Conservation (phyloP, 2,329 filamentous ascomycete species). For the Microcera coccophila region DNA sequence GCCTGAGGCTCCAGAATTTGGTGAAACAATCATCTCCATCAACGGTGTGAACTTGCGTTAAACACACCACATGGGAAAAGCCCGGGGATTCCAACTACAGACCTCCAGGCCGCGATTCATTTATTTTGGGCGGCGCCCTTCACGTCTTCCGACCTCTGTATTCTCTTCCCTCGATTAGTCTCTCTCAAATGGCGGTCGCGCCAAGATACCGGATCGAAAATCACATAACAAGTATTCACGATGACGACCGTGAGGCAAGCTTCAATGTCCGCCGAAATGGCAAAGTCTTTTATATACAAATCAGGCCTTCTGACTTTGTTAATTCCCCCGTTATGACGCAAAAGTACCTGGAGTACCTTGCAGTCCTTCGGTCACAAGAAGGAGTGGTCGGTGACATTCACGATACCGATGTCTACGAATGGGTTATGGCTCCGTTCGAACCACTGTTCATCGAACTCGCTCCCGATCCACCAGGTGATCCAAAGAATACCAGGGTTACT, state of each 20-base stretch:
- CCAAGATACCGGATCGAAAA: background rate
- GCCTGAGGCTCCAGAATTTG: too few species aligned
- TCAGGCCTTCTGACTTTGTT: conserved; percentile 10
- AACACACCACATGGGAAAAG: too few species aligned
- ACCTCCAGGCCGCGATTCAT: too few species aligned
- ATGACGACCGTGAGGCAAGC: background rate
- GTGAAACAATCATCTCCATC: too few species aligned
- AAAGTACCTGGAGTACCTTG: conserved; percentile 13
- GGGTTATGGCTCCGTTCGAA: conserved; percentile 16
- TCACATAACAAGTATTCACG: background rate
- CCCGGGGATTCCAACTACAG: too few species aligned
- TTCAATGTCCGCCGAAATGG: conserved; percentile 18
- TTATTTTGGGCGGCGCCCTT: too few species aligned
- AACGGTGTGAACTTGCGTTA: too few species aligned
- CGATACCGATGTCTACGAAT: conserved; percentile 15
- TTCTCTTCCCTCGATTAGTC: too few species aligned
- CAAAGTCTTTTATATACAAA: conserved; percentile 15
- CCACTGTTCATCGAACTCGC: conserved; percentile 19
- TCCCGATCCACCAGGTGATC: conserved; percentile 6
- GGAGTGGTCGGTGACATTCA: conserved; percentile 13
- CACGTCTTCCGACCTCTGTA: too few species aligned
- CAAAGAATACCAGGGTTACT: conserved; percentile 9
- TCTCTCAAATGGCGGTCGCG: too few species aligned
- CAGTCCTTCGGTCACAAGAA: conserved; percentile 15
- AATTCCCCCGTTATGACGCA: conserved; percentile 13